Percentiles rank a stretch among this genome's conserved stretches.
phyloP scores from a whole-genome alignment of 2,329 filamentous ascomycete species.

The Calonectria honghensis region DNA sequence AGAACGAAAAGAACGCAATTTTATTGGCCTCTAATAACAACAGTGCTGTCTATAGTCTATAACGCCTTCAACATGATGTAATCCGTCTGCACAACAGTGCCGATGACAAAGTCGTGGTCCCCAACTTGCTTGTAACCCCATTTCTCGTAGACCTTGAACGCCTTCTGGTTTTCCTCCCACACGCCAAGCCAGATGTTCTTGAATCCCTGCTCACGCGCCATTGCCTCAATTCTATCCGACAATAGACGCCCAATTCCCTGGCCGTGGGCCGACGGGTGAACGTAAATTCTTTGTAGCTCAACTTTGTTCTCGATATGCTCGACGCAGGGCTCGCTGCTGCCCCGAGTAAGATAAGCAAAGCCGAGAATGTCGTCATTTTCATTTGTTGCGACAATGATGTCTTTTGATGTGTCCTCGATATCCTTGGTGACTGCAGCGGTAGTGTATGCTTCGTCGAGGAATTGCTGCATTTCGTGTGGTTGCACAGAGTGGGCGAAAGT shows the following conservation, averaged over 20 bases:
- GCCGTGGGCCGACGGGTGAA: constrained; percentile 60
- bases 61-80: constrained; percentile 62
- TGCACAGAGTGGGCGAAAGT: constrained; percentile 66
- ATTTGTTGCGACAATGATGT: constrained; percentile 52
- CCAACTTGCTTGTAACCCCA: constrained; percentile 64
- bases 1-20: background rate
- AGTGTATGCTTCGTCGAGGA: constrained; percentile 62
- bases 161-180: constrained; percentile 67
- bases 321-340: constrained; percentile 62
- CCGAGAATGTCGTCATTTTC: constrained; percentile 57
- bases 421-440: constrained; percentile 56
- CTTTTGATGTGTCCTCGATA: constrained; percentile 50
- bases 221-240: constrained; percentile 53
- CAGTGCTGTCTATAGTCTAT: background rate
- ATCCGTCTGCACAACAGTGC: constrained; percentile 64
- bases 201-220: constrained; percentile 62
- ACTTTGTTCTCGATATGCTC: constrained; percentile 54
- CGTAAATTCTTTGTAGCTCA: constrained; percentile 67
- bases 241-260: constrained; percentile 61
- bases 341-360: constrained; percentile 63
- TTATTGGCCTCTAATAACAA: background rate
- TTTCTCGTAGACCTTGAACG: constrained; percentile 62
- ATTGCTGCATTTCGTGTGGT: constrained; percentile 60
- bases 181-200: constrained; percentile 67
- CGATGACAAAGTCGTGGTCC: constrained; percentile 64